phyloP scores from a whole-genome alignment of 2,329 filamentous ascomycete genomes.

The Penicillium aurantiogriseum region DNA sequence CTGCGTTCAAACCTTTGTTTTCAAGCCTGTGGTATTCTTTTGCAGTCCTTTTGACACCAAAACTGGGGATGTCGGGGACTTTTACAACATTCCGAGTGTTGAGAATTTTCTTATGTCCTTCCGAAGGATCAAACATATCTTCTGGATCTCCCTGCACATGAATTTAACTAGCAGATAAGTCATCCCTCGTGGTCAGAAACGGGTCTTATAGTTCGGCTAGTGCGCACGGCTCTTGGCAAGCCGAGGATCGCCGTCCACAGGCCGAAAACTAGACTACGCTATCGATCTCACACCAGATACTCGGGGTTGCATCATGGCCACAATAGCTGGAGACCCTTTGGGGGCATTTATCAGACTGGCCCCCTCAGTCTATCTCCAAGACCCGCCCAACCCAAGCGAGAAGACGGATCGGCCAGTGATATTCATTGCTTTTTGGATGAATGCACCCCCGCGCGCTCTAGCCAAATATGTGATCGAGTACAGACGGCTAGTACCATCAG shows the following conservation, averaged over 20 bases:
- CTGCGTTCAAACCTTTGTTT: neutral
- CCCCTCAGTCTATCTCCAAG: constrained; percentile 41
- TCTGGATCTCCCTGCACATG: neutral
- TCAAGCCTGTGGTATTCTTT: neutral
- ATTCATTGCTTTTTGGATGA: constrained; percentile 52
- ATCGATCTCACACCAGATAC: neutral
- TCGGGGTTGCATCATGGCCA: constrained; percentile 7
- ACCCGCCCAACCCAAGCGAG: constrained; percentile 24
- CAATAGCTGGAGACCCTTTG: constrained; percentile 18
- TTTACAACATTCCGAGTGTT: neutral
- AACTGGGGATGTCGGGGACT: neutral
- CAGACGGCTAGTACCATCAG: constrained; percentile 41
- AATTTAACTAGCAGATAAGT: neutral
- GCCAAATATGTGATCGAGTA: constrained; percentile 51
- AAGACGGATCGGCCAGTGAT: constrained; percentile 27
- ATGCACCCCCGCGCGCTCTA: constrained; percentile 44
- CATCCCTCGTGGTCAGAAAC: neutral
- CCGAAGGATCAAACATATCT: neutral
- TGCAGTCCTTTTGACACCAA: neutral
- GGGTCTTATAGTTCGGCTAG: neutral
- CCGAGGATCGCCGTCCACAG: constrained; percentile 1
- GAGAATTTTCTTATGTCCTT: neutral
- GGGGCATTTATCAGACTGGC: constrained; percentile 37
- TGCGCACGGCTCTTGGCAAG: constrained; percentile 12
- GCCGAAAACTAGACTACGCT: neutral